A percentile compares a stretch with the other conserved stretches of the same genome.
phyloP scores from a whole-genome alignment of 176 grass and related monocot genomes.

The Bolboschoenus planiculmis region DNA sequence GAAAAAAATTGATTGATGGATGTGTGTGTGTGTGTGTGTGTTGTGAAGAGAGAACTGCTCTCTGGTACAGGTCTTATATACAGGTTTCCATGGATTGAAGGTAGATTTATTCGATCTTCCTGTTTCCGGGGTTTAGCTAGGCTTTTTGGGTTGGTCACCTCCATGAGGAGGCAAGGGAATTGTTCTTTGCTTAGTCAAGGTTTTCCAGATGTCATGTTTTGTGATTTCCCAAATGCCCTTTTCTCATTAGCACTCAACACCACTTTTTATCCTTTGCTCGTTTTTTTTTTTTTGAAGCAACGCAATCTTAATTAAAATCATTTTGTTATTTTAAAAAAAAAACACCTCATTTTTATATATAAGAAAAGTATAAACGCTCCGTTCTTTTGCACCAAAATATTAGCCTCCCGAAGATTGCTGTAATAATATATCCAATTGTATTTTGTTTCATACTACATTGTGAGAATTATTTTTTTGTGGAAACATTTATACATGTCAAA shows the following conservation, averaged over 20 bases:
- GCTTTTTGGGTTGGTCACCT: constrained; percentile 7
- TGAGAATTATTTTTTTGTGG: neutral
- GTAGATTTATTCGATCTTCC: constrained; percentile 14
- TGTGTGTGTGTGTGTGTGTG: neutral
- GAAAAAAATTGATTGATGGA: neutral
- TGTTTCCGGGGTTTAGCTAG: constrained; percentile 3
- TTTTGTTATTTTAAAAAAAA: neutral
- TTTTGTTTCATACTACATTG: neutral
- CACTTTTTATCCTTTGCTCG: neutral
- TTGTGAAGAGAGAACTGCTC: neutral
- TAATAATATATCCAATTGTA: neutral
- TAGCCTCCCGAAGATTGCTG: neutral
- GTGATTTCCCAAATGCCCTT: neutral
- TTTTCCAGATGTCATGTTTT: neutral
- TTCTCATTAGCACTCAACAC: neutral
- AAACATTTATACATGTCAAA: neutral
- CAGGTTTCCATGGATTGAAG: constrained; percentile 1
- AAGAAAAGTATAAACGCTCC: neutral
- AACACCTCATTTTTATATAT: too few relatives aligned
- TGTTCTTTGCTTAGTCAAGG: constrained; percentile 16
- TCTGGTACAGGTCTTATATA: constrained; percentile 7
- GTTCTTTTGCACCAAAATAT: neutral
- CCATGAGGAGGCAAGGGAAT: constrained; percentile 13
- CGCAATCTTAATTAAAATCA: neutral
- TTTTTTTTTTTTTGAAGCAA: neutral